phyloP scores from a whole-genome alignment of 371 early-diverging fungal genomes.

The Mortierella sp. region DNA sequence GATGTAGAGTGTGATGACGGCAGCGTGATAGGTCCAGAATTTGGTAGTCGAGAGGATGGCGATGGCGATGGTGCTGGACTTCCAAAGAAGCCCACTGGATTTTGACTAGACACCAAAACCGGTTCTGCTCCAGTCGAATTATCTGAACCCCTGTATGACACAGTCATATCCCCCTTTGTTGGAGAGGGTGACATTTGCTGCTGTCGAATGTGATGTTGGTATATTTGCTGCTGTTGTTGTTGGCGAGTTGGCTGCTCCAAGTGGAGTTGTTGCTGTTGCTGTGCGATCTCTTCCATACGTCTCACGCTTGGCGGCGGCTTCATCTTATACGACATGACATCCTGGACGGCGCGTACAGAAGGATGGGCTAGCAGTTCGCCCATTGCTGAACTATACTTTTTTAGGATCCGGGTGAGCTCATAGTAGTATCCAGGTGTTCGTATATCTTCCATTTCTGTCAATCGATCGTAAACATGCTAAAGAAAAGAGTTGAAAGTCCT shows the following conservation, averaged over 20 bases:
- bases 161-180: constrained; percentile 14
- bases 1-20: neutral
- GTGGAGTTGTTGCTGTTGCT: constrained; percentile 7
- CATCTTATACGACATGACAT: constrained; percentile 11
- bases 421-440: constrained; percentile 47
- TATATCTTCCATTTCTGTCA: constrained; percentile 48
- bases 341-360: constrained; percentile 31
- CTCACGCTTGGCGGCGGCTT: constrained; percentile 26
- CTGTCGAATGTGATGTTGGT: constrained; percentile 12
- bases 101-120: neutral
- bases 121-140: neutral
- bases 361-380: constrained; percentile 55
- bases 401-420: constrained; percentile 54
- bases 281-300: constrained; percentile 5
- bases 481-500: neutral
- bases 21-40: neutral
- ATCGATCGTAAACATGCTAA: constrained; percentile 57
- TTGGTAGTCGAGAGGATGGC: neutral
- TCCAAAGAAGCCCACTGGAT: neutral
- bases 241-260: neutral
- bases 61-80: constrained; percentile 3
- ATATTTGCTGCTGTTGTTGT: constrained; percentile 7
- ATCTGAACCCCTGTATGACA: constrained; percentile 18
- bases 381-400: constrained; percentile 45
- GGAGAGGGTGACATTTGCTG: constrained; percentile 12